A percentile compares a stretch with the other conserved stretches of the same genome.
Evolutionary conservation across 768 basidiomycete genomes (phyloP).

Genomic region (Tephrocybe sp.): DNA sequence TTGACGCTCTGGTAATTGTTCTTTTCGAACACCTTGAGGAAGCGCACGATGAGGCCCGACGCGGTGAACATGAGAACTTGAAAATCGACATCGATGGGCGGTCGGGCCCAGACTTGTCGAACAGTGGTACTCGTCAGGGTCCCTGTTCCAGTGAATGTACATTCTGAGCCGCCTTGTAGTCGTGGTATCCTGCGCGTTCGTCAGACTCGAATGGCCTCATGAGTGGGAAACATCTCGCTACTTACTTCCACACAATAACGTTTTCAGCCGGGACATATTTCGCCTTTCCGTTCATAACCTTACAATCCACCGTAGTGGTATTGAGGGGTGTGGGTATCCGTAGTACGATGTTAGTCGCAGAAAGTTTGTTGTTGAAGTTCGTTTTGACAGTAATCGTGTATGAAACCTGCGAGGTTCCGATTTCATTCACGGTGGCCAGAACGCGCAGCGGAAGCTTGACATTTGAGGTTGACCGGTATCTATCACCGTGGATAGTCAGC

Average conservation of each 20-base stretch:
- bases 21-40: constrained; percentile 98
- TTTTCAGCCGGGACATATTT: constrained; percentile 98
- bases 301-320: constrained; percentile 89
- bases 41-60: constrained; percentile 92
- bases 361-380: constrained; percentile 88
- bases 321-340: constrained; percentile 97
- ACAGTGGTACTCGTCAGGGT: constrained; percentile 84
- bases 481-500: constrained; percentile 25
- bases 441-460: constrained; percentile 91
- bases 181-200: constrained; percentile 67
- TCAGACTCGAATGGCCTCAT: not conserved
- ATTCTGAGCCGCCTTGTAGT: constrained; percentile 90
- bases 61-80: constrained; percentile 99
- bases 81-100: constrained; percentile 98
- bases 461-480: constrained; percentile 94
- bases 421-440: constrained; percentile 88
- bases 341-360: constrained; percentile 88
- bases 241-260: constrained; percentile 96
- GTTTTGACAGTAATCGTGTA: constrained; percentile 88
- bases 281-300: constrained; percentile 89
- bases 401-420: constrained; percentile 88
- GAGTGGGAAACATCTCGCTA: constrained; percentile 12
- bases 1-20: constrained; percentile 91
- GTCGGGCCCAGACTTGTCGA: constrained; percentile 95
- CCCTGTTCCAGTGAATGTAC: constrained; percentile 80